Base-by-base conservation (phyloP, 2,329 filamentous ascomycete species). In the Diplodia seriata region DNA sequence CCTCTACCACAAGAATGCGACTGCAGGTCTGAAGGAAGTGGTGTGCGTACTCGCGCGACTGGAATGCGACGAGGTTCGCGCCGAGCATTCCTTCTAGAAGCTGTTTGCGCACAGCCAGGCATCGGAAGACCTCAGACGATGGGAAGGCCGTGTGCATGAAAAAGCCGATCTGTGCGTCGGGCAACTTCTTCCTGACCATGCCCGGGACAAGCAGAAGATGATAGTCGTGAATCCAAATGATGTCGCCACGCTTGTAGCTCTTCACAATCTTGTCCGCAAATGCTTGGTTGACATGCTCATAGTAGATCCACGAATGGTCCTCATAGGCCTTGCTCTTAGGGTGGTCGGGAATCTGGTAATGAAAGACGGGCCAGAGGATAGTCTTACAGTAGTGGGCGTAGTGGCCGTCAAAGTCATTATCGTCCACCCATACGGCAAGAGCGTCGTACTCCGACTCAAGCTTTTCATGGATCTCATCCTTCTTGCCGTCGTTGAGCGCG, bases 321-420 rank as follows among this genome's bases (percentile, higher is more conserved):
- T 97, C 91, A 78, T 97, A 98, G 0, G 94, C 94, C 70, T 98
- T 98, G 87, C 93, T 97, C 85, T 97, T 97, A 31, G 94, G 94
- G 76, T 97, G 96, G 77, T 98, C 95, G 0, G 94, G 95, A 69
- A 98, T 97, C 79, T 97, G 94, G 78, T 98, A 98, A 80, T 98
- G 94, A 79, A 98, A 97, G 69, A 97, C 94, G 1, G 94, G 94
- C 94, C 94, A 98, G 7, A 98, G 85, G 67, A 98, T 97, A 76
- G 94, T 93, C 82, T 98, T 98, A 89, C 94, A 97, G 77, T 95
- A 98, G 80, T 97, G 94, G 14, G 90, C 88, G 76, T 98, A 98
- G 80, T 97, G 94, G 1, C 94, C 93, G 74, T 97, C 91, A 76
- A 97, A 93, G 79, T 98, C 94, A 76, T 91, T 93, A 81, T 98